Evolutionary conservation across 495 filamentous ascomycete species (phyloP), one percentile per base, ranked within the genome.

Genomic region (Sporormia fimetaria): DNA sequence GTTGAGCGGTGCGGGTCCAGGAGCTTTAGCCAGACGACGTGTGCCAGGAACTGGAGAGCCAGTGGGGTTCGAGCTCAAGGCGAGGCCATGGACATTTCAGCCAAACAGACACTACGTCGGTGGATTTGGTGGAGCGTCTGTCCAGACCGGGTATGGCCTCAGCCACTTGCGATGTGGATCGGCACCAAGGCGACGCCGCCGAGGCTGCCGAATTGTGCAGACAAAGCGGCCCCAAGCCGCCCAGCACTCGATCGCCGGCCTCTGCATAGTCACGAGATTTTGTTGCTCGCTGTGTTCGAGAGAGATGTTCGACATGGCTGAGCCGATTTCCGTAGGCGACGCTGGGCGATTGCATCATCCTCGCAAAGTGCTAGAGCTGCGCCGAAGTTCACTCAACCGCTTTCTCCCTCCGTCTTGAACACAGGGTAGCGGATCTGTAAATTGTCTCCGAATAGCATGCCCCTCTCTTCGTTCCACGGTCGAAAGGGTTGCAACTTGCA

Each of bases 151-250:
- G 2, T 29, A 26, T 14, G 20, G 12, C 34, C 33, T 34, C 44
- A 53, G 49, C 49, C 38, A 53, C 49, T 30, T 38, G 33, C 23
- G 23, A 28, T 16, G 26, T 48, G 39, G 51, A 54, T 49, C 45
- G 40, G 36, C 51, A 39, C 36, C 45, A 38, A 24, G 34, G 21
- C 6, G 26, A 18, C 23, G 25, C 10, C 40, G 51, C 44, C 51
- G 45, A 41, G 51, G 40, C 31, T 28, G 33, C 45, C 40, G 45
- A 40, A 7, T 33, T 6, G 6, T n/a, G 33, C 45, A 27, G 10
- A 39, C 11, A 26, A 34, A 34, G 14, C 21, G 20, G 27, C 18
- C 23, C 3, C 26, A 22, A 35, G n/a, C 30, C 3, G 30, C 24
- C 37, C 44, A 29, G 14, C 23, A 37, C 20, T 22, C 45, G 45